These are phyloP conservation scores for Mycena epipterygia DNA, from an alignment of 768 basidiomycete genomes.

Conservation along the genomic window DNA sequence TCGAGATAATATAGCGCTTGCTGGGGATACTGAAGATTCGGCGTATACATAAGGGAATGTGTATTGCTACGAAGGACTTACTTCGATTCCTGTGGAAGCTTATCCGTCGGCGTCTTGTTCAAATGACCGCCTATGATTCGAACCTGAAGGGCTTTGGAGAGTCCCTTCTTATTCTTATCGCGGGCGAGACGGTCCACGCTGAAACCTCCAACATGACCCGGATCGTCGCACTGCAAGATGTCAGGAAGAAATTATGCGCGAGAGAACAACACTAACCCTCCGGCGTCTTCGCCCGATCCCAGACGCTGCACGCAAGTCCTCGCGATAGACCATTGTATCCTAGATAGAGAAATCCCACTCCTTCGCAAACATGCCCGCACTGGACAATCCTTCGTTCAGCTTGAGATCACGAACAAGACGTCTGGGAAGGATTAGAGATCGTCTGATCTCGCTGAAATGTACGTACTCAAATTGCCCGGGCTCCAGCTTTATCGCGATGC, in stretches of 20 bases:
- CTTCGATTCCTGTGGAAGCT: conserved; percentile 83
- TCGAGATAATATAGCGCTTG: conserved; percentile 87
- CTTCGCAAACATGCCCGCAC: conserved; percentile 63
- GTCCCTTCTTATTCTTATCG: conserved; percentile 79
- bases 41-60: not conserved
- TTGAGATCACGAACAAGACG: conserved; percentile 79
- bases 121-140: conserved; percentile 94
- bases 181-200: conserved; percentile 93
- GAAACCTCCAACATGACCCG: conserved; percentile 88
- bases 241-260: not conserved
- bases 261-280: conserved; percentile 52
- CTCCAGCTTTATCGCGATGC: conserved; percentile 39
- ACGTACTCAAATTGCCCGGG: conserved; percentile 74
- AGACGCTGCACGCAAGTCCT: conserved; percentile 80
- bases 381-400: conserved; percentile 59
- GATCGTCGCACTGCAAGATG: conserved; percentile 60
- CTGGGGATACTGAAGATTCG: conserved; percentile 69
- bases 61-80: conserved; percentile 41
- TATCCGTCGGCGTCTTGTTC: conserved; percentile 84
- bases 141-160: conserved; percentile 81
- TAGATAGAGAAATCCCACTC: conserved; percentile 84
- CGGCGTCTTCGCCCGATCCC: conserved; percentile 73
- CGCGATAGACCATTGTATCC: conserved; percentile 75
- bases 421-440: conserved; percentile 48
- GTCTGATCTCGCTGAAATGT: not conserved